A percentile compares a stretch with the other conserved stretches of the same genome.
Conservation (phyloP, 257 asterid genomes). For the Pogostemon cablin region DNA sequence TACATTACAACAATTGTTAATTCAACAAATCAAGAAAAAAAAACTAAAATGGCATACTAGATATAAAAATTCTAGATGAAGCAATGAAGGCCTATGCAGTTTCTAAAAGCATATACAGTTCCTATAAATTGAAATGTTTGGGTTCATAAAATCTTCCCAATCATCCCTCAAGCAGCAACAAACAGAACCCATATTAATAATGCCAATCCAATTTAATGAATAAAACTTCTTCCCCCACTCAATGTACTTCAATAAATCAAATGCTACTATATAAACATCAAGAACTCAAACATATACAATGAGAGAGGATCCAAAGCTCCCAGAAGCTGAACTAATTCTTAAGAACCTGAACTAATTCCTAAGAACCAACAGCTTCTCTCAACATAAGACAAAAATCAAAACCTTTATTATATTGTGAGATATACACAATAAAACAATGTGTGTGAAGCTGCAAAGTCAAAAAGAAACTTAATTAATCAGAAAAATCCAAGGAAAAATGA, state of each 20-base stretch:
- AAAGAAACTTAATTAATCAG: constrained; percentile 21
- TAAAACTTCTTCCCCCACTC: constrained; percentile 25
- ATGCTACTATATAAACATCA: constrained; percentile 26
- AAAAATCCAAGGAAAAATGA: neutral
- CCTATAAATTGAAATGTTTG: constrained; percentile 67
- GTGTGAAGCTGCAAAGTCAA: constrained; percentile 38
- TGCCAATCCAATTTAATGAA: constrained; percentile 26
- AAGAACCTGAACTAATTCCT: neutral
- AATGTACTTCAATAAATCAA: constrained; percentile 28
- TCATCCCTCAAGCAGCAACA: constrained; percentile 91
- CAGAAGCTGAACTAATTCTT: constrained; percentile 38
- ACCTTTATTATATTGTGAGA: constrained; percentile 11
- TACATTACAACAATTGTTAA: neutral
- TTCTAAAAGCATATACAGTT: constrained; percentile 55
- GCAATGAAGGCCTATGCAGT: constrained; percentile 51
- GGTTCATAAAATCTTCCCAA: constrained; percentile 69
- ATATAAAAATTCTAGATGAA: constrained; percentile 60
- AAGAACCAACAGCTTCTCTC: constrained; percentile 61
- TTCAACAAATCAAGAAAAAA: constrained; percentile 8
- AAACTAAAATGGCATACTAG: constrained; percentile 50
- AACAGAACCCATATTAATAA: constrained; percentile 69
- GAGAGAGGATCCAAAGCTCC: constrained; percentile 62
- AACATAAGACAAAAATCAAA: constrained; percentile 27
- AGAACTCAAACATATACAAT: constrained; percentile 1
- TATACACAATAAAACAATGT: constrained; percentile 5